Evolutionary conservation across 192 early-diverging fungal species (phyloP), one percentile per base, ranked within the genome.

Genomic region (Podila epicladia): DNA sequence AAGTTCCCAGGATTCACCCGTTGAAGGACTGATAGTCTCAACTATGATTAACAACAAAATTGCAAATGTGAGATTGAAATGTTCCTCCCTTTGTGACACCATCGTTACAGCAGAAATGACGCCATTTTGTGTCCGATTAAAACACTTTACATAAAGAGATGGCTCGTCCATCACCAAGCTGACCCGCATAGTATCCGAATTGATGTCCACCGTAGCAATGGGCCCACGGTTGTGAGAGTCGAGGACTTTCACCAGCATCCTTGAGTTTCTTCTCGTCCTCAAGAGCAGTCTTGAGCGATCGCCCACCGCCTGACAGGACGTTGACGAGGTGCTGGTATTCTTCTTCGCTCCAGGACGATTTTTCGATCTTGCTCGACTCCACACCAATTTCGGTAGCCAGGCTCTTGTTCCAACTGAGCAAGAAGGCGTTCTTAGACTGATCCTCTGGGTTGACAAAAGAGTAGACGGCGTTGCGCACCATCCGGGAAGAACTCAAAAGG

Each of bases 161-260:
- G 1, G 95, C 95, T 37, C 95, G 84, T 2, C 95, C 95, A 71
- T 98, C 96, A 33, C 96, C 96, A 8, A 97, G 83, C 82, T 96
- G 93, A 17, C 87, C 90, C 0, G 91, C 90, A 75, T 91, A 91
- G 32, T 82, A 85, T 51, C 91, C 89, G 71, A 93, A 93, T 73
- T 94, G 92, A 75, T 92, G 92, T 6, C 93, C 92, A 64, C 86
- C 91, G 65, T 93, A 92, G 71, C 89, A 90, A 20, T 89, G 88
- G 19, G 92, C 84, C 92, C 91, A 93, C 0, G 90, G 90, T 6
- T 73, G 71, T 22, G 90, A 85, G 11, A 86, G 82, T 6, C 71
- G 73, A 5, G 91, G 75, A 1, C 62, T 51, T 5, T 63, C 58
- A 9, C 15, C 65, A 13, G n/a, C 22, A 5, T 66, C 45, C 41